Base-by-base conservation (phyloP, 2,329 filamentous ascomycete species). In the Geosmithia putterillii region DNA sequence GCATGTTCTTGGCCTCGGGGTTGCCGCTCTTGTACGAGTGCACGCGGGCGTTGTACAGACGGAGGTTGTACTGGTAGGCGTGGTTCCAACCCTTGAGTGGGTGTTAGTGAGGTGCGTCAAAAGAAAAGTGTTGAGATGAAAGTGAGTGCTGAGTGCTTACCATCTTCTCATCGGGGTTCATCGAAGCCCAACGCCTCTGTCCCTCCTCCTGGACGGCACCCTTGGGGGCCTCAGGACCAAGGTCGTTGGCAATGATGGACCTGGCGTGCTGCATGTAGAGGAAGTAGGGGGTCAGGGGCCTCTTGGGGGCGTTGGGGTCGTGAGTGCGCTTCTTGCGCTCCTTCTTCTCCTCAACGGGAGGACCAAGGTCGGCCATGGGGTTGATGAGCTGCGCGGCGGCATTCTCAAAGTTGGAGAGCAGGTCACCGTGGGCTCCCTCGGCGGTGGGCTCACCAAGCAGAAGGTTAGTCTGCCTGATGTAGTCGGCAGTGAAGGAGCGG, bases 261-360 rank as follows among this genome's bases (percentile, higher is more conserved):
- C 92, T 84, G 50, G 87, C 87, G 50, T 84, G 82, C 62, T 94
- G 84, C 73, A 94, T 87, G 70, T 88, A 96, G 47, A 95, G 70
- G 71, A 96, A 95, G 70, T 94, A 95, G 2, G 90, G 88, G 6
- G 90, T 96, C 57, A 95, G 65, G 8, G 90, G 89, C 42, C 89
- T 81, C 76, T 95, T 96, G 47, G 90, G 90, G 7, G 89, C 89
- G 62, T 95, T 94, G 52, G 89, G 89, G 61, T 96, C 90, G 57
- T 85, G 81, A 37, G 79, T 80, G 48, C 81, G 78, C 72, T 89
- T 89, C 74, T 92, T 90, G 63, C 85, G 82, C 73, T 92, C 88
- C 74, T 88, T 88, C 74, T 87, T 84, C 61, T 80, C 78, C 55
- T 79, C 75, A 9, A 69, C 73, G 1, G 64, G 66, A 20, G 72